Evolutionary conservation across 2,329 filamentous ascomycete genomes (phyloP), one percentile per base, ranked within the genome.

Genomic region (Alternaria burnsii): DNA sequence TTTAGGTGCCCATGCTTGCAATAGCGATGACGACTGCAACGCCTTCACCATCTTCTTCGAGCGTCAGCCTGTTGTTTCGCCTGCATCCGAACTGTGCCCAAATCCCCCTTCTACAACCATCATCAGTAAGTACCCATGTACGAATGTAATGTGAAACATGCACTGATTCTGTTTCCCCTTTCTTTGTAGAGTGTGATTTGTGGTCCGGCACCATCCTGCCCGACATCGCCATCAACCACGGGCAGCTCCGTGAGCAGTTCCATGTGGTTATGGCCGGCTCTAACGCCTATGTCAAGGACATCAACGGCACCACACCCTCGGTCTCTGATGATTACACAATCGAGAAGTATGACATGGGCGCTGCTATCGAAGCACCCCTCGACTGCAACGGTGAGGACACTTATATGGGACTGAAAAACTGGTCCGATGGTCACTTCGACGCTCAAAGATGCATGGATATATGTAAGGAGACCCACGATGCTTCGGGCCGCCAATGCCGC

Each of bases 281-380:
- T 41, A 71, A 71, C 36, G 69, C 66, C n/a, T 71, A 73, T 52
- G 61, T 66, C 43, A 58, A 61, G 46, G 51, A 59, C 20, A 22
- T 55, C 32, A 42, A 40, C n/a, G 8, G 36, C n/a, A 18, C 46
- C 20, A 26, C 38, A 1, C 43, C 51, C 30, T 24, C 24, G 24
- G 10, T 60, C 16, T 40, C 32, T 20, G 41, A 26, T 6, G 44
- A 26, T 18, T 70, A 46, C 36, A n/a, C 30, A 16, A 54, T 71
- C 62, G 66, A 55, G 26, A 18, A 50, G 32, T 48, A 57, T 50
- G 65, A 60, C 22, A 28, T 43, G 20, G 68, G 68, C 22, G 66
- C 61, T 34, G 70, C 74, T 38, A 77, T 78, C 48, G 65, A 73
- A 51, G 74, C 73, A 7, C 73, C 70, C 18, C 57, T 65, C 16